A percentile compares a stretch with the other conserved stretches of the same genome.
phyloP scores from a whole-genome alignment of 2,329 filamentous ascomycete species.

The Fusarium sp. region DNA sequence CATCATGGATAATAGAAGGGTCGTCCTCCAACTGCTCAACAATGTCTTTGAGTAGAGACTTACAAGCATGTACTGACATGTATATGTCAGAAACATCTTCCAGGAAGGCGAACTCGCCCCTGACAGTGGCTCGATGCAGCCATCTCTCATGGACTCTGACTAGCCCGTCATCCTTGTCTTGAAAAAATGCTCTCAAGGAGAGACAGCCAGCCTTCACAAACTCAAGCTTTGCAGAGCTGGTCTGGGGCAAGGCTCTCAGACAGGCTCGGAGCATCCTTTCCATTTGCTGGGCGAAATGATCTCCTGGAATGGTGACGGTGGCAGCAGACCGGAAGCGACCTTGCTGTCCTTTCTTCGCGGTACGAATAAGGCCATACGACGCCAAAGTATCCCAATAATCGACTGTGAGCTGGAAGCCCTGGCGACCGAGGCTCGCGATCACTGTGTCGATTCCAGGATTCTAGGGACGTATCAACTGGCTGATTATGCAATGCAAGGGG shows the following conservation, averaged over 20 bases:
- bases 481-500: not conserved
- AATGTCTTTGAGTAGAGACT: not conserved
- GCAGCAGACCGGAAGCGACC: conserved; percentile 3
- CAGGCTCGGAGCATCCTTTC: conserved; percentile 9
- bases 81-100: not conserved
- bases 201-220: conserved; percentile 8
- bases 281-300: not conserved
- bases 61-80: not conserved
- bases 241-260: not conserved
- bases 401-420: conserved; percentile 10
- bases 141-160: conserved; percentile 21
- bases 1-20: not conserved
- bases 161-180: not conserved
- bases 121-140: not conserved
- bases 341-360: conserved; percentile 6
- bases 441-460: not conserved
- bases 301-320: not conserved
- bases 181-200: not conserved
- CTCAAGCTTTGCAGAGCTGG: not conserved
- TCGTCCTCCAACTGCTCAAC: not conserved
- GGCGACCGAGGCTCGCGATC: conserved; percentile 15
- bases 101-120: not conserved
- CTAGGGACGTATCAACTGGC: not conserved
- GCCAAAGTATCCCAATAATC: conserved; percentile 22
- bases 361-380: not conserved